Evolutionary conservation across 306 rosid species (phyloP).

Genomic region (Castanopsis chinensis): DNA sequence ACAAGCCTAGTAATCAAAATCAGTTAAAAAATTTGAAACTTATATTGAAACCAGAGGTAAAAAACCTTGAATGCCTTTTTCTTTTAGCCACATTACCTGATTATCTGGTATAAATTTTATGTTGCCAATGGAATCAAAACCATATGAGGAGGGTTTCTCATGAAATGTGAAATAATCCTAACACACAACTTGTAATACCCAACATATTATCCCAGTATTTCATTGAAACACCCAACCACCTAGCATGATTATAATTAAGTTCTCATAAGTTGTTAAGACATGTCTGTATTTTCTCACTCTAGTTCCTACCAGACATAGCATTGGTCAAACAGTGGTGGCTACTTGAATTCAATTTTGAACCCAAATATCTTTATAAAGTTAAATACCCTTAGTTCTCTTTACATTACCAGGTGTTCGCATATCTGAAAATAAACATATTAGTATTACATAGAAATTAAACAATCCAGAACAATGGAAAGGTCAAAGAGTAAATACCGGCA

Average conservation of each 20-base stretch:
- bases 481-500: conserved; percentile 50
- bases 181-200: background rate
- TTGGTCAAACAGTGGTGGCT: background rate
- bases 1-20: background rate
- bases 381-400: background rate
- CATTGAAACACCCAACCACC: background rate
- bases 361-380: background rate
- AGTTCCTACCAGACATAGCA: background rate
- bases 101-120: background rate
- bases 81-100: background rate
- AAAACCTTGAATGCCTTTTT: background rate
- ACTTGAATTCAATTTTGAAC: background rate
- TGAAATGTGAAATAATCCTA: background rate
- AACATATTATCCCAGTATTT: background rate
- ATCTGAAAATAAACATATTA: background rate
- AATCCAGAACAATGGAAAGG: conserved; percentile 3
- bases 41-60: background rate
- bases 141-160: background rate
- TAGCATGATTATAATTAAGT: background rate
- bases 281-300: background rate
- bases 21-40: background rate
- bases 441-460: conserved; percentile 1
- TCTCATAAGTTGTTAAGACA: background rate
- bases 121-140: background rate
- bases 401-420: background rate